Percentiles rank a stretch among this genome's conserved stretches.
Conservation (phyloP, 2,329 filamentous ascomycete genomes). For the Mycocentrospora acerina region DNA sequence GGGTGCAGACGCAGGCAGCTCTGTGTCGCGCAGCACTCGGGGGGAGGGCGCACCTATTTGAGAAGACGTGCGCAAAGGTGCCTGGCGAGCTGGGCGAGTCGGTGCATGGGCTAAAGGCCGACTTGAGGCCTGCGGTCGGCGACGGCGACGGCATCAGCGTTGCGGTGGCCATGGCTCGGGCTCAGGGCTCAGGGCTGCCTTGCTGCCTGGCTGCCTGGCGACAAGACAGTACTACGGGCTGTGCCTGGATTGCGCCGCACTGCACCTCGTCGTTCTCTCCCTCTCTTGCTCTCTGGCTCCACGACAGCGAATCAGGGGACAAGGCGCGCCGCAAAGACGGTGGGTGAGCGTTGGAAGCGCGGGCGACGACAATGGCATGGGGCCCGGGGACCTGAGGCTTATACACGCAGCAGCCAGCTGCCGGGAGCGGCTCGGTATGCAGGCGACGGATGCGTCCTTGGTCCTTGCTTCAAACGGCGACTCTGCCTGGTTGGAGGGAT, state of each 20-base stretch:
- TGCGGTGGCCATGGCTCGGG: conserved; percentile 43
- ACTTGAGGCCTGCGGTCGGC: conserved; percentile 41
- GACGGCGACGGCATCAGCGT: conserved; percentile 51
- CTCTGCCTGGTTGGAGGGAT: neutral
- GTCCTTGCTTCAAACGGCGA: neutral
- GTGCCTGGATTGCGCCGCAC: neutral
- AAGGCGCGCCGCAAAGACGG: conserved; percentile 21
- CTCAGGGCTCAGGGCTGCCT: conserved; percentile 20
- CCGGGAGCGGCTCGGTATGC: conserved; percentile 3
- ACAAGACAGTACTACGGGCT: conserved; percentile 5
- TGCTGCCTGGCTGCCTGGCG: conserved; percentile 11
- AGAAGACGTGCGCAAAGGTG: conserved; percentile 45
- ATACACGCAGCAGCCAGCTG: conserved; percentile 26
- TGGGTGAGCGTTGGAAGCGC: conserved; percentile 20
- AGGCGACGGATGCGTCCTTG: too few species aligned
- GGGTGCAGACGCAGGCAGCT: neutral
- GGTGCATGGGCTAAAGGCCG: conserved; percentile 53
- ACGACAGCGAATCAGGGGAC: neutral
- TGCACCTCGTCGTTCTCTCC: too few species aligned
- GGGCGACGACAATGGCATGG: conserved; percentile 10
- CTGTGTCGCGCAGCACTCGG: too few species aligned
- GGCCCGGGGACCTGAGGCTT: conserved; percentile 12
- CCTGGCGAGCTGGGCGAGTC: conserved; percentile 54
- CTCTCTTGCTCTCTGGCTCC: too few species aligned
- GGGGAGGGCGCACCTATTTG: conserved; percentile 51